Conservation (phyloP, 2,329 filamentous ascomycete genomes). For the Stachybotrys chlorohalonatus region DNA sequence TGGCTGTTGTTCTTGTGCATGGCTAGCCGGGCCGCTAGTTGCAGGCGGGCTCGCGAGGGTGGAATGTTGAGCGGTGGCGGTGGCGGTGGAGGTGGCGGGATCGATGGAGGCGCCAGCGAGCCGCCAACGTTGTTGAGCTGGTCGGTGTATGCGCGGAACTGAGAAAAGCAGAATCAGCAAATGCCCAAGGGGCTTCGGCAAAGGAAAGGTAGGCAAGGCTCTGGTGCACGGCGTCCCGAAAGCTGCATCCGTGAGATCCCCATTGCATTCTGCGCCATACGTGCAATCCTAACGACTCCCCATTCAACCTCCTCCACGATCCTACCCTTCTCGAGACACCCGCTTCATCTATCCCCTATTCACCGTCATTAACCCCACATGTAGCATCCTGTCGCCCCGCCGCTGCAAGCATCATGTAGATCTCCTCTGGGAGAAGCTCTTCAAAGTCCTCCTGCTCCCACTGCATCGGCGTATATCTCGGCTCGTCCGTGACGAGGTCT, state of each 20-base stretch:
- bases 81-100: constrained; percentile 53
- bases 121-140: constrained; percentile 36
- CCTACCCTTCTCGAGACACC: too few species aligned
- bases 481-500: constrained; percentile 3
- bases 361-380: constrained; percentile 2
- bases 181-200: constrained; percentile 5
- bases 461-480: background rate
- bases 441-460: constrained; percentile 14
- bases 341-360: background rate
- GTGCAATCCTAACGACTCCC: background rate
- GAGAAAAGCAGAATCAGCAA: constrained; percentile 11
- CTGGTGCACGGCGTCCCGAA: background rate
- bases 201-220: constrained; percentile 11
- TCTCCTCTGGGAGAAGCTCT: constrained; percentile 16
- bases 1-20: constrained; percentile 59
- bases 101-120: constrained; percentile 47
- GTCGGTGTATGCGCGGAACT: constrained; percentile 54
- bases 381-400: constrained; percentile 6
- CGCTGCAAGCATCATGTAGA: constrained; percentile 13
- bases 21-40: constrained; percentile 81
- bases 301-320: background rate
- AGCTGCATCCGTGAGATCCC: constrained; percentile 5
- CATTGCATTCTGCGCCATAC: constrained; percentile 15
- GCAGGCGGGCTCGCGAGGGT: constrained; percentile 76
- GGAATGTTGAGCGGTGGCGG: constrained; percentile 76